These are phyloP conservation scores for Nicotiana rustica DNA, from an alignment of 305 asterid species.

Conservation along the genomic window DNA sequence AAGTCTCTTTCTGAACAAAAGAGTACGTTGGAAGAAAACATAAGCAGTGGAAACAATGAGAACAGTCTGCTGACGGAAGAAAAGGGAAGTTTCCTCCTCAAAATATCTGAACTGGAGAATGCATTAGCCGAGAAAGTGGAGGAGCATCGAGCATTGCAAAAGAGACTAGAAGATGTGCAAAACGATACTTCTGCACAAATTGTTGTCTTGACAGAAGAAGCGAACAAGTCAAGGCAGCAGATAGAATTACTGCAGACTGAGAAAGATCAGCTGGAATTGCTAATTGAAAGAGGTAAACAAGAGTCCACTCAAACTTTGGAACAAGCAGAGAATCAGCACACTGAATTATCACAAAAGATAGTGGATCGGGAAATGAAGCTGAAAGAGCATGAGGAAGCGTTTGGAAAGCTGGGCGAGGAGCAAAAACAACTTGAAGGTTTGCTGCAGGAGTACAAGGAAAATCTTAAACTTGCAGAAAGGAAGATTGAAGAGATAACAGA, in stretches of 20 bases:
- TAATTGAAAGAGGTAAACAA: slow-evolving; percentile 56
- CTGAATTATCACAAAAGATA: slow-evolving; percentile 54
- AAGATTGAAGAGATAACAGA: slow-evolving; percentile 62
- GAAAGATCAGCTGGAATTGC: slow-evolving; percentile 57
- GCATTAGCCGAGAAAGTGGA: slow-evolving; percentile 50
- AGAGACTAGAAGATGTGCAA: slow-evolving; percentile 62
- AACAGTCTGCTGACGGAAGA: slow-evolving; percentile 9
- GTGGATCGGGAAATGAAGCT: slow-evolving; percentile 50
- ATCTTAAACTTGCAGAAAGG: slow-evolving; percentile 56
- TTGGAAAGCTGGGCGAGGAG: slow-evolving; percentile 50
- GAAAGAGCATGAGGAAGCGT: slow-evolving; percentile 58
- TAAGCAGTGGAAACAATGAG: background rate
- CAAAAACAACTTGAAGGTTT: slow-evolving; percentile 49
- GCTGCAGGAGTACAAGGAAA: slow-evolving; percentile 54
- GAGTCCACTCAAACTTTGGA: slow-evolving; percentile 55
- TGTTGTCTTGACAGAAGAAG: slow-evolving; percentile 51
- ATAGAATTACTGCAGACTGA: slow-evolving; percentile 56
- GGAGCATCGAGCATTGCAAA: slow-evolving; percentile 50
- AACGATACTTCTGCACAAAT: slow-evolving; percentile 56
- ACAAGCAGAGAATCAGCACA: slow-evolving; percentile 50
- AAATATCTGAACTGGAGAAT: slow-evolving; percentile 49
- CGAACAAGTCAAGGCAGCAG: slow-evolving; percentile 51
- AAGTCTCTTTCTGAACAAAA: background rate
- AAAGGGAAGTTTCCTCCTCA: slow-evolving; percentile 16
- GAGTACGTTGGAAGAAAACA: slow-evolving; percentile 7